phyloP scores from a whole-genome alignment of 768 basidiomycete species.

The Hygrocybe coccinea region DNA sequence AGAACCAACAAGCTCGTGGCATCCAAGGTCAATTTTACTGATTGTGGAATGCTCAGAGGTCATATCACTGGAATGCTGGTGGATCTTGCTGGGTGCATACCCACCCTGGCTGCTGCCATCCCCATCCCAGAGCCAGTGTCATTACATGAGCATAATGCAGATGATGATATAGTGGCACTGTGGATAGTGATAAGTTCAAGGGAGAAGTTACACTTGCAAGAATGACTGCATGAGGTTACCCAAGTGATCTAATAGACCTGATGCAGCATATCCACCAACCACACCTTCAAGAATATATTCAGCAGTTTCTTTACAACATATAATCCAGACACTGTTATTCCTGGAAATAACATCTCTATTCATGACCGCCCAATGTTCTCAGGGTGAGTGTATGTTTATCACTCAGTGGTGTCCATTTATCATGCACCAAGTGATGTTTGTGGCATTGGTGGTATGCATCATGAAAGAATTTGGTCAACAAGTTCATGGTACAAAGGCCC shows the following conservation, averaged over 20 bases:
- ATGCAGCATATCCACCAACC: too few species aligned
- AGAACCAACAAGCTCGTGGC: conserved; percentile 19
- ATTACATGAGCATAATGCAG: too few species aligned
- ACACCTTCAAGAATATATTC: conserved; percentile 15
- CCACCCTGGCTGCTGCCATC: background rate
- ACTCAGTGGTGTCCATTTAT: background rate
- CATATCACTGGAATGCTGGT: background rate
- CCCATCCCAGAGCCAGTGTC: too few species aligned
- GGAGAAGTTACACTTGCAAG: too few species aligned
- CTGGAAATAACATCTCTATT: background rate
- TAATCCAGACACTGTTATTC: background rate
- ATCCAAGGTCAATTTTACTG: conserved; percentile 11
- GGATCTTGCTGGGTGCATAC: background rate
- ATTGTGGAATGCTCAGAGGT: conserved; percentile 17
- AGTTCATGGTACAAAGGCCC: conserved; percentile 19
- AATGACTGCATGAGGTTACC: background rate
- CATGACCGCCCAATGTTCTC: conserved; percentile 2
- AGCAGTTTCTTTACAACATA: conserved; percentile 25
- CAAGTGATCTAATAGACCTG: background rate
- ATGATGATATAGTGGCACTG: too few species aligned
- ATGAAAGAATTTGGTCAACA: conserved; percentile 24
- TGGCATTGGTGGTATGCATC: too few species aligned
- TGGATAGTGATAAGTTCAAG: too few species aligned
- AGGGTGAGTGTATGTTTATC: background rate
- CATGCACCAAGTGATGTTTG: background rate